Conservation (phyloP, 805 yeast genomes). For the Ogataea thermomethanolica region DNA sequence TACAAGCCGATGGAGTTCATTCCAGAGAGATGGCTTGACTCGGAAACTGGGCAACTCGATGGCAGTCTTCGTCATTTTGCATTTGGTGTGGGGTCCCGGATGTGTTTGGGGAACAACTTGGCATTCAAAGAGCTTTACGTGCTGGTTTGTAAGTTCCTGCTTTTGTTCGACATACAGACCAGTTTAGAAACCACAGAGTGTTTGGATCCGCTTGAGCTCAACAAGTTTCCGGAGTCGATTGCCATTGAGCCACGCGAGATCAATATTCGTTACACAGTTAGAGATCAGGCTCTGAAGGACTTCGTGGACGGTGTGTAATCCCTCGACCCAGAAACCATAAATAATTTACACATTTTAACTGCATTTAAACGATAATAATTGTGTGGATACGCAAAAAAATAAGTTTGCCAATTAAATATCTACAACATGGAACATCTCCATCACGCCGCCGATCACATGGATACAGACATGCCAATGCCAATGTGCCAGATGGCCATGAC, state of each 20-base stretch:
- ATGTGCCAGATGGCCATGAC: conserved; percentile 40
- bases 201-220: conserved; percentile 48
- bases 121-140: conserved; percentile 66
- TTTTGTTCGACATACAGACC: conserved; percentile 44
- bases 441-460: conserved; percentile 16
- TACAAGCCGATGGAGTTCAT: conserved; percentile 42
- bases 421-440: conserved; percentile 9
- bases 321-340: neutral
- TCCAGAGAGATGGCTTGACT: conserved; percentile 51
- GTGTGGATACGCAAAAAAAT: neutral
- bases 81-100: conserved; percentile 70
- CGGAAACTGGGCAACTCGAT: conserved; percentile 13
- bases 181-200: conserved; percentile 33
- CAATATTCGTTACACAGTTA: conserved; percentile 31
- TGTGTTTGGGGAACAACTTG: conserved; percentile 66
- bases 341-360: neutral
- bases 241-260: conserved; percentile 58
- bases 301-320: neutral
- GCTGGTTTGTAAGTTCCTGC: conserved; percentile 48
- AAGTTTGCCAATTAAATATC: conserved; percentile 11
- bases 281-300: conserved; percentile 21
- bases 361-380: too few species aligned
- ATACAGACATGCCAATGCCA: conserved; percentile 8
- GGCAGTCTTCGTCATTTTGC: conserved; percentile 42
- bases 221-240: conserved; percentile 52